Evolutionary conservation across 2,329 filamentous ascomycete species (phyloP), one percentile per base, ranked within the genome.

Genomic region (Beauveria sp.): DNA sequence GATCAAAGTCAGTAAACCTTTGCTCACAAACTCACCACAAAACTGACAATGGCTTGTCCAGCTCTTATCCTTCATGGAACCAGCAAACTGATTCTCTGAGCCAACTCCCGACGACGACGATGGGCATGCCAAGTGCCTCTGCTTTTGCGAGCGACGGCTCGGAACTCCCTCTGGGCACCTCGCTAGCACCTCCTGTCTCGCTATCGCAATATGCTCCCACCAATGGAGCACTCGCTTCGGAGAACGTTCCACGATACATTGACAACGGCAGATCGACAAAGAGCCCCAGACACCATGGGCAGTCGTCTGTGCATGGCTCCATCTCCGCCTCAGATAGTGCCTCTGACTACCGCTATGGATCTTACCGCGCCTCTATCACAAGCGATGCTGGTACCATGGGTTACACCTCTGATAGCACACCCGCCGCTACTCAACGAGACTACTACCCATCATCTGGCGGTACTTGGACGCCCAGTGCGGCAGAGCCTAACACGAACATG

Each of bases 11-110:
- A 75, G 82, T 80, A 50, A 12, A 18, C 20, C 9, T n/a, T 31
- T 34, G 5, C 40, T 9, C 9, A 10, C 20, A 8, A 22, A 31
- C 12, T 20, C 42, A 12, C 20, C 31, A 12, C 50, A 34, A 53
- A 24, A 63, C 68, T 76, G 67, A 77, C 69, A 61, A 57, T 22
- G 46, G 28, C 40, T 63, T 31, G n/a, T 43, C 5, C 68, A 86
- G 83, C 72, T 83, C 82, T 8, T 86, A 84, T 65, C 79, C 83
- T 16, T 77, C 78, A n/a, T 86, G 83, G 83, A 81, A 75, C 63
- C 59, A 61, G 22, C 59, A 61, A 31, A 55, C 43, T 40, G 51
- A 53, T 16, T 24, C 59, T 24, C 43, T 61, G 26, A 74, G 79
- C 6, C 81, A 82, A 64, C 76, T 83, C 60, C 75, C 80, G 2